These are phyloP conservation scores for Epicoccum nigrum DNA, from an alignment of 2,329 filamentous ascomycete genomes.

Conservation along the genomic window DNA sequence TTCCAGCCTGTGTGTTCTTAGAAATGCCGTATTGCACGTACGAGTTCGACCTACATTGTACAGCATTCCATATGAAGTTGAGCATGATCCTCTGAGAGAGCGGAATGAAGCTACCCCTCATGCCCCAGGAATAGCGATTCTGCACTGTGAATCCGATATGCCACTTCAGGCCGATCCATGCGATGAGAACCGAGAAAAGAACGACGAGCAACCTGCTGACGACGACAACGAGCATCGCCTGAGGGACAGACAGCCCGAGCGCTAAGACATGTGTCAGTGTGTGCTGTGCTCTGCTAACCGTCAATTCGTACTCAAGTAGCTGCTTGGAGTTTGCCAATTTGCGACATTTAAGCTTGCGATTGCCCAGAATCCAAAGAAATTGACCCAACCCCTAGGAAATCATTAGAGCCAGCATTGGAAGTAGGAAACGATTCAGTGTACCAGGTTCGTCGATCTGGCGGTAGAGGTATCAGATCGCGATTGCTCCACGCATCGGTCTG, in stretches of 20 bases:
- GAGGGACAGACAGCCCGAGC: constrained; percentile 55
- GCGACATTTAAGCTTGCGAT: constrained; percentile 50
- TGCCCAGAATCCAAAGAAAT: constrained; percentile 54
- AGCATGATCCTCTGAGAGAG: constrained; percentile 55
- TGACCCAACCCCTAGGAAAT: constrained; percentile 36
- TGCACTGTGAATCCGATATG: constrained; percentile 59
- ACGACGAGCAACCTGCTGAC: constrained; percentile 52
- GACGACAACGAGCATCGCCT: constrained; percentile 57
- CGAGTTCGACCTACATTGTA: constrained; percentile 50
- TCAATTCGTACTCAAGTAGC: constrained; percentile 47
- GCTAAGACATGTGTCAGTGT: constrained; percentile 28
- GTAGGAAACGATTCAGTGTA: constrained; percentile 6
- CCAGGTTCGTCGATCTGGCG: constrained; percentile 49
- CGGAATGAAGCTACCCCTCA: constrained; percentile 57
- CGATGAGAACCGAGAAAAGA: constrained; percentile 53
- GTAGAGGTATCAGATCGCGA: constrained; percentile 48
- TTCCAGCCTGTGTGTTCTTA: constrained; percentile 41
- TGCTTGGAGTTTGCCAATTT: constrained; percentile 58
- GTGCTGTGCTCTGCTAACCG: background rate
- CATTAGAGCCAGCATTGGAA: background rate
- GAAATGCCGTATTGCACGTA: background rate
- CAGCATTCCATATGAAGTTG: constrained; percentile 59
- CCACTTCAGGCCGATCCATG: constrained; percentile 57
- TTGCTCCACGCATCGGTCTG: constrained; percentile 54
- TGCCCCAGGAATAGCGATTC: constrained; percentile 58